Conservation (phyloP, 495 filamentous ascomycete species). For the Sordaria brevicollis region DNA sequence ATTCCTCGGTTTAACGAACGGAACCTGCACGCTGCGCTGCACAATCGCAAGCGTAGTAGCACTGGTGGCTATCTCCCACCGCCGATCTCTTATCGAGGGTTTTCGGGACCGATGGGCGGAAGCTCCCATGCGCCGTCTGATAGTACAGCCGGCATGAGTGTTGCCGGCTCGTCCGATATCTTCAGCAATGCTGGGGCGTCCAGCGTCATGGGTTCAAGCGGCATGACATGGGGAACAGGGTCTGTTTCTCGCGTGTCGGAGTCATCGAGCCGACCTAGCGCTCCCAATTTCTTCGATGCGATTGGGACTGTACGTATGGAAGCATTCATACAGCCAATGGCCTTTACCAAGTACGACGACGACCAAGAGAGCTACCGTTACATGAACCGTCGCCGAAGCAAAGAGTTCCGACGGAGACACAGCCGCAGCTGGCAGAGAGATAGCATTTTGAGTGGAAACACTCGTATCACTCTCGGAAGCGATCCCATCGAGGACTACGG, state of each 20-base stretch:
- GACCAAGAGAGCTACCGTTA: conserved; percentile 37
- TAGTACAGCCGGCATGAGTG: conserved; percentile 41
- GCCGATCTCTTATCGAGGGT: conserved; percentile 58
- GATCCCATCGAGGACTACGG: conserved; percentile 34
- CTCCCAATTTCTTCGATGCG: conserved; percentile 57
- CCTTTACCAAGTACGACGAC: conserved; percentile 32
- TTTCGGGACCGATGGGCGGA: conserved; percentile 47
- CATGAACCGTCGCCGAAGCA: conserved; percentile 33
- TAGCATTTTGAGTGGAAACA: conserved; percentile 36
- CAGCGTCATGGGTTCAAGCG: conserved; percentile 20
- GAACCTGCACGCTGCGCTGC: conserved; percentile 29
- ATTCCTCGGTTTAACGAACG: conserved; percentile 65
- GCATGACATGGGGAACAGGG: conserved; percentile 32
- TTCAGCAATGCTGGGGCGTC: conserved; percentile 31
- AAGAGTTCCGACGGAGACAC: conserved; percentile 37
- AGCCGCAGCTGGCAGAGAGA: conserved; percentile 41
- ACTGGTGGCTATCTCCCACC: conserved; percentile 62
- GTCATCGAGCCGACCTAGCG: conserved; percentile 45
- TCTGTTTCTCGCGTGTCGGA: conserved; percentile 44
- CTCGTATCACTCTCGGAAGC: conserved; percentile 19
- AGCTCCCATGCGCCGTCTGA: conserved; percentile 35
- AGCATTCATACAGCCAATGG: conserved; percentile 67
- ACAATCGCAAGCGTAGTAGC: conserved; percentile 76
- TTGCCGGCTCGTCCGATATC: conserved; percentile 49
- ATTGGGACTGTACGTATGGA: conserved; percentile 96